phyloP scores from a whole-genome alignment of 495 filamentous ascomycete genomes.

The Neurospora sp. region DNA sequence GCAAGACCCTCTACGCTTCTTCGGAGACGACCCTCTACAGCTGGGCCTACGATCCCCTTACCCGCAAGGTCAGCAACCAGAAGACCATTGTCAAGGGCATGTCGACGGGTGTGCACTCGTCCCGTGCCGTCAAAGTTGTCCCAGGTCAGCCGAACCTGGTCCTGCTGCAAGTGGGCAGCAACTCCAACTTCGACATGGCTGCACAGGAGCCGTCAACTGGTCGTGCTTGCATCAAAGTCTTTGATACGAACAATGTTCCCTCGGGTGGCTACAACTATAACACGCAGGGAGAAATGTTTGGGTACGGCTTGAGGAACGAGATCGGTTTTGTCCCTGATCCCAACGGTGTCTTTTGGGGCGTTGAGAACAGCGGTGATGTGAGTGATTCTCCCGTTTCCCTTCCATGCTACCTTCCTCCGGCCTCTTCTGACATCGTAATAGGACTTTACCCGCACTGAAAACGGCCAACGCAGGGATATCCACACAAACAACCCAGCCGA shows the following conservation, averaged over 20 bases:
- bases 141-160: conserved; percentile 37
- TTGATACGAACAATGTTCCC: conserved; percentile 42
- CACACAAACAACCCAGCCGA: conserved; percentile 61
- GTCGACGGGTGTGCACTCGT: conserved; percentile 47
- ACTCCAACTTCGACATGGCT: conserved; percentile 46
- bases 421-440: no score
- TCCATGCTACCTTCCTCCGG: no score
- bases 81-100: conserved; percentile 46
- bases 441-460: conserved; percentile 26
- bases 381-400: no score
- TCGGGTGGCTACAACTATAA: conserved; percentile 35
- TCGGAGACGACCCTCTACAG: conserved; percentile 44
- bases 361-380: conserved; percentile 60
- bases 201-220: conserved; percentile 39
- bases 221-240: conserved; percentile 51
- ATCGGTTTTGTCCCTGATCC: conserved; percentile 56
- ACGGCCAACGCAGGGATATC: conserved; percentile 43
- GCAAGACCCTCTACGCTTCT: conserved; percentile 54
- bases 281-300: conserved; percentile 45
- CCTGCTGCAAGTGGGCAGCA: conserved; percentile 51
- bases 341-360: conserved; percentile 51
- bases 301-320: conserved; percentile 58
- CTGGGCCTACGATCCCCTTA: conserved; percentile 48
- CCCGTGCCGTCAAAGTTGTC: conserved; percentile 50
- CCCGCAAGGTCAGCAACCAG: conserved; percentile 32